phyloP scores from a whole-genome alignment of 2,329 filamentous ascomycete genomes.

The Colletotrichum gloeosporioides region DNA sequence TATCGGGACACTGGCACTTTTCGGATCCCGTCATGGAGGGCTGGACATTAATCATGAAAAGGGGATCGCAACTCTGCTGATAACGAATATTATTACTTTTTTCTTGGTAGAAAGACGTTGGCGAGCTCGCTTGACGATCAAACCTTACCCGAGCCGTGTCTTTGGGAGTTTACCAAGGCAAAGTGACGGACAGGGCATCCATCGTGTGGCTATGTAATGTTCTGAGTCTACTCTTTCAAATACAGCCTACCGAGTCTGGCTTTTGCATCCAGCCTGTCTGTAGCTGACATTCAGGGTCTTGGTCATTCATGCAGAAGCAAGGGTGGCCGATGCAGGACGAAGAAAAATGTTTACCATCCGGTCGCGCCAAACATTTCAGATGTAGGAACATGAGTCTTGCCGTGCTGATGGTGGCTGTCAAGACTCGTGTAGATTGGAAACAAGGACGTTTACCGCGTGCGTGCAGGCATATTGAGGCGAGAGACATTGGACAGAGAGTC shows the following conservation, averaged over 20 bases:
- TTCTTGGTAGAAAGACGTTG: neutral
- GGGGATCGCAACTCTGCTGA: neutral
- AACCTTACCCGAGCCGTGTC: neutral
- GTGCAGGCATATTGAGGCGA: neutral
- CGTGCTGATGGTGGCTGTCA: neutral
- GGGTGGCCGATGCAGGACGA: neutral
- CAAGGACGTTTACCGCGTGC: neutral
- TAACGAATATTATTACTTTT: neutral
- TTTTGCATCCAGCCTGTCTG: neutral
- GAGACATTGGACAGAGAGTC: neutral
- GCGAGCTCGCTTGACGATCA: neutral
- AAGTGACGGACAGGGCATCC: neutral
- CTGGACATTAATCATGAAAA: constrained; percentile 2
- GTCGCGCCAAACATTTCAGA: neutral
- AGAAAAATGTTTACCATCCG: neutral
- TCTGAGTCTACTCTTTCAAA: neutral
- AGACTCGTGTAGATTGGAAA: neutral
- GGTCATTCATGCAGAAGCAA: neutral
- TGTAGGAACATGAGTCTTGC: neutral
- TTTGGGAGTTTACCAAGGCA: neutral
- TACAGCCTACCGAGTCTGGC: neutral
- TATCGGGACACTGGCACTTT: neutral
- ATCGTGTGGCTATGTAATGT: neutral
- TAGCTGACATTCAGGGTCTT: neutral
- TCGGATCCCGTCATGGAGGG: neutral